Evolutionary conservation across 2,329 filamentous ascomycete species (phyloP).

Genomic region (Amauroascus verrucosus): DNA sequence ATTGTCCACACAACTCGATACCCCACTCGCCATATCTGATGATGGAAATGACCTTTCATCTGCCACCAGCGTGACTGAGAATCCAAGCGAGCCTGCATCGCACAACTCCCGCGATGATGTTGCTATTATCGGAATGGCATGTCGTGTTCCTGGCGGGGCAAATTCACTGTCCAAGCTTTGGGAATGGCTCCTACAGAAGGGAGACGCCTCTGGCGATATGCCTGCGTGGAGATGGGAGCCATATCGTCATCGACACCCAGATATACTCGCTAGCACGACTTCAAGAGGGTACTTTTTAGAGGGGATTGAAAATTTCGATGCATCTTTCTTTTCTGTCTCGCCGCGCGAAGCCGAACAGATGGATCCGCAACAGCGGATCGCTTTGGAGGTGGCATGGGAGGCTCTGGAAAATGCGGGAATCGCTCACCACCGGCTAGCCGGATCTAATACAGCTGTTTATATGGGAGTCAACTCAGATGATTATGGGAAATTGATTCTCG

Average conservation of each 20-base stretch:
- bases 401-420: conserved; percentile 23
- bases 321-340: background rate
- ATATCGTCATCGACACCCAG: background rate
- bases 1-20: no score
- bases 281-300: background rate
- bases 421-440: conserved; percentile 21
- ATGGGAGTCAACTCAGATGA: conserved; percentile 25
- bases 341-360: conserved; percentile 16
- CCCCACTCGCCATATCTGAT: no score
- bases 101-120: no score
- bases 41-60: no score
- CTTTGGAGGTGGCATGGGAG: conserved; percentile 24
- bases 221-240: background rate
- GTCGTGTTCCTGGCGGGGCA: no score
- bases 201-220: background rate
- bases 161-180: no score
- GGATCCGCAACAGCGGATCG: conserved; percentile 22
- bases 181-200: background rate
- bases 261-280: background rate
- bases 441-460: conserved; percentile 28
- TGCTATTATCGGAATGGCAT: conserved; percentile 17
- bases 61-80: no score
- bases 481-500: conserved; percentile 17
- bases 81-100: no score
- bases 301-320: background rate